Percentiles rank a stretch among this genome's conserved stretches.
These are phyloP conservation scores for Cymbomonas tetramitiformis DNA, from an alignment of 139 green algal genomes.

Conservation along the genomic window DNA sequence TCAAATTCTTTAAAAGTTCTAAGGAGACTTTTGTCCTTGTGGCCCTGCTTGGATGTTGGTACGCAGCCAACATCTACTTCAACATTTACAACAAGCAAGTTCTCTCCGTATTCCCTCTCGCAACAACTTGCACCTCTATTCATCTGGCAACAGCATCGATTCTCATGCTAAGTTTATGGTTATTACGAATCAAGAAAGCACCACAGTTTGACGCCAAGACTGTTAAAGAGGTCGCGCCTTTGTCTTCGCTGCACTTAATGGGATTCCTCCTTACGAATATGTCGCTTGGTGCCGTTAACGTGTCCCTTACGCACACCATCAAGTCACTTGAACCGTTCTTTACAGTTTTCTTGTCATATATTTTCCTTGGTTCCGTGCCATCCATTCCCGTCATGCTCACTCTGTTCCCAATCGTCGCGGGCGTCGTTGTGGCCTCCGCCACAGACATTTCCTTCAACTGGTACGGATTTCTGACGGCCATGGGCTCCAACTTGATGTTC, in stretches of 20 bases:
- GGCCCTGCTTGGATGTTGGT: conserved; percentile 78
- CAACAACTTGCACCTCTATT: too few species aligned
- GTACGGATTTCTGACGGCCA: conserved; percentile 30
- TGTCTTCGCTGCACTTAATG: conserved; percentile 5
- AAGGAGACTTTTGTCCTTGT: conserved; percentile 46
- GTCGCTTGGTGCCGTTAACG: conserved; percentile 7
- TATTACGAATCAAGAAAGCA: neutral
- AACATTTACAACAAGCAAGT: conserved; percentile 71
- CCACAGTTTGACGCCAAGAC: neutral
- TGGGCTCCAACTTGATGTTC: conserved; percentile 37
- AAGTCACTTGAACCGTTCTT: conserved; percentile 26
- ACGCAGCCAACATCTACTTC: conserved; percentile 92
- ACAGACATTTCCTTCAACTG: conserved; percentile 39
- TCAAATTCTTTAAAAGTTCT: too few species aligned
- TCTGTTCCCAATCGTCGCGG: conserved; percentile 23
- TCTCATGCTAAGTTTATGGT: too few species aligned
- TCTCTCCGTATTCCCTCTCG: conserved; percentile 74
- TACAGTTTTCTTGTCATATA: conserved; percentile 13
- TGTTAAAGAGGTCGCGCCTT: neutral
- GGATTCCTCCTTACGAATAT: conserved; percentile 16
- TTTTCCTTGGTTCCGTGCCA: conserved; percentile 11
- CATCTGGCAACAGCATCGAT: too few species aligned
- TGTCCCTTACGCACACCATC: conserved; percentile 28
- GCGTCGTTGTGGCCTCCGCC: conserved; percentile 31
- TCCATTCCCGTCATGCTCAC: neutral